These are phyloP conservation scores for Salvia miltiorrhiza DNA, from an alignment of 257 asterid species.

Conservation along the genomic window DNA sequence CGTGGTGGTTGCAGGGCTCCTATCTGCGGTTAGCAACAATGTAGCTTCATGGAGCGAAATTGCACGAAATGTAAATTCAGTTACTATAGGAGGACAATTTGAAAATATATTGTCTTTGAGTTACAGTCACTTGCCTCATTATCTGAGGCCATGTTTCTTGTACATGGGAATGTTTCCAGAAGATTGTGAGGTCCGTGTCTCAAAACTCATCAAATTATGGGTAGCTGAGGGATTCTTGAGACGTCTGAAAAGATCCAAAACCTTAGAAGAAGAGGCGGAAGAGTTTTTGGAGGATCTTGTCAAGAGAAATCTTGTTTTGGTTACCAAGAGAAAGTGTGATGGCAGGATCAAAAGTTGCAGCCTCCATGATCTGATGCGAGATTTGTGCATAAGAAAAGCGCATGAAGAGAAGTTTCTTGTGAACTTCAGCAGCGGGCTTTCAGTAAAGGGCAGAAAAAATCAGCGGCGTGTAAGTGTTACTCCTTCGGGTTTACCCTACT, in stretches of 20 bases:
- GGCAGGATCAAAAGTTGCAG: constrained; percentile 11
- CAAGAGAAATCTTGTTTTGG: constrained; percentile 4
- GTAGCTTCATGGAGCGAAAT: neutral
- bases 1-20: constrained; percentile 8
- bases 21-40: neutral
- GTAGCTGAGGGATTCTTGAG: constrained; percentile 14
- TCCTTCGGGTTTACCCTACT: neutral
- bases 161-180: neutral
- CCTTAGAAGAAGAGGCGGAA: neutral
- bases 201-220: constrained; percentile 3
- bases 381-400: constrained; percentile 4
- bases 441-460: neutral
- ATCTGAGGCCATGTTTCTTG: constrained; percentile 5
- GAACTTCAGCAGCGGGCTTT: neutral
- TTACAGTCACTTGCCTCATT: constrained; percentile 6
- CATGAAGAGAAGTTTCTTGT: neutral
- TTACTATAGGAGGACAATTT: neutral
- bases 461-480: neutral
- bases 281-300: constrained; percentile 12
- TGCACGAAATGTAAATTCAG: neutral
- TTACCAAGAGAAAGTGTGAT: neutral
- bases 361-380: constrained; percentile 16
- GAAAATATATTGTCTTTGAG: constrained; percentile 8
- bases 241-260: neutral
- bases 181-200: neutral